Percentiles rank a stretch among this genome's conserved stretches.
phyloP scores from a whole-genome alignment of 345 rosid genomes.

The Aegle marmelos region DNA sequence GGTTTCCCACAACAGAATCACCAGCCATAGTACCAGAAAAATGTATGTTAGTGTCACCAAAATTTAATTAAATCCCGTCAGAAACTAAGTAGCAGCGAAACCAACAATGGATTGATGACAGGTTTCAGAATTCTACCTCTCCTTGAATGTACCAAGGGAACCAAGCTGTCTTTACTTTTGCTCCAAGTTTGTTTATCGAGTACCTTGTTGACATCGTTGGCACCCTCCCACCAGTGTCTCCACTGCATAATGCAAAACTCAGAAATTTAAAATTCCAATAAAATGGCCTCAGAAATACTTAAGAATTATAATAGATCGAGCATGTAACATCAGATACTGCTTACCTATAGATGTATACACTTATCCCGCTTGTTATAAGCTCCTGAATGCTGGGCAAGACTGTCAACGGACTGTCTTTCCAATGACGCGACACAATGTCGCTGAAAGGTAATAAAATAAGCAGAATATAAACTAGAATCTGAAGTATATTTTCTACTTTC shows the following conservation, averaged over 20 bases:
- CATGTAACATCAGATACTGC: neutral
- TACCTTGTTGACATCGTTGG: conserved; percentile 13
- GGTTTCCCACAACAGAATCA: too few species aligned
- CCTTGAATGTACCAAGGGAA: conserved; percentile 7
- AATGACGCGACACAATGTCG: neutral
- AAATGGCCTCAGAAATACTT: too few species aligned
- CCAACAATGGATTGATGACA: neutral
- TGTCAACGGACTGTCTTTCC: neutral
- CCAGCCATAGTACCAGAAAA: too few species aligned
- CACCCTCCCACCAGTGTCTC: conserved; percentile 8
- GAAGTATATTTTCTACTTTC: neutral
- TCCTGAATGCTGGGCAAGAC: conserved; percentile 17
- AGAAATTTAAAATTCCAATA: neutral
- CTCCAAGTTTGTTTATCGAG: conserved; percentile 5
- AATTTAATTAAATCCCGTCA: neutral
- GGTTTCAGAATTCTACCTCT: conserved; percentile 4
- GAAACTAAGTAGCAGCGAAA: too few species aligned
- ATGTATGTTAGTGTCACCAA: neutral
- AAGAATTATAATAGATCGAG: neutral
- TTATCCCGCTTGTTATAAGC: conserved; percentile 15
- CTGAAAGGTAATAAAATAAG: neutral
- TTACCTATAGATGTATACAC: conserved; percentile 17
- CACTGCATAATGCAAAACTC: neutral
- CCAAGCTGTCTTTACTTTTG: neutral
- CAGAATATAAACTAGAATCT: neutral